phyloP scores from a whole-genome alignment of 106 monocot species.

The Dactylorhiza incarnata region DNA sequence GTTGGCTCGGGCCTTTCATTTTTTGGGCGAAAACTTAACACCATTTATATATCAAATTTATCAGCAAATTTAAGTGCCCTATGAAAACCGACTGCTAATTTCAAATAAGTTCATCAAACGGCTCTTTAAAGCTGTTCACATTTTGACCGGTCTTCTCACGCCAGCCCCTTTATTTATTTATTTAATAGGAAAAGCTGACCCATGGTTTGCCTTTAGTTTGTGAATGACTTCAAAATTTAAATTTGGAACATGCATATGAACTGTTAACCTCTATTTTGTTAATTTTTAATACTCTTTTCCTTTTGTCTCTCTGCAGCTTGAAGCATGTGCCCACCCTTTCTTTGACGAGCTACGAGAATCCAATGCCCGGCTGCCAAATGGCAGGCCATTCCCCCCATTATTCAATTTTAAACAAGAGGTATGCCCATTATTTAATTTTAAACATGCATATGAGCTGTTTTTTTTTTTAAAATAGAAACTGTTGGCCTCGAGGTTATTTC shows the following conservation, averaged over 20 bases:
- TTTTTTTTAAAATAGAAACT: neutral
- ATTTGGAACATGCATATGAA: neutral
- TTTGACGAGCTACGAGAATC: constrained; percentile 77
- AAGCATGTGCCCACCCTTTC: constrained; percentile 82
- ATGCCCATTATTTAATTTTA: neutral
- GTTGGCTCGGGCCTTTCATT: too few relatives aligned
- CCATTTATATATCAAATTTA: too few relatives aligned
- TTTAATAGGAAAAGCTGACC: neutral
- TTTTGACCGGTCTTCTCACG: too few relatives aligned
- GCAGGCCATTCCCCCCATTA: constrained; percentile 64
- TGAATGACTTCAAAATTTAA: neutral
- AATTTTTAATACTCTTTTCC: neutral
- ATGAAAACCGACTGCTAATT: too few relatives aligned
- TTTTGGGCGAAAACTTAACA: too few relatives aligned
- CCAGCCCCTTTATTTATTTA: too few relatives aligned
- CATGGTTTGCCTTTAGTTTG: neutral
- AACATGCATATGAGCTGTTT: neutral
- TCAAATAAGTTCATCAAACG: neutral
- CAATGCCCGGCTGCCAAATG: constrained; percentile 68
- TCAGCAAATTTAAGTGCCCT: too few relatives aligned
- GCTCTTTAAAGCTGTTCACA: neutral
- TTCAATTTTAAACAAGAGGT: constrained; percentile 87
- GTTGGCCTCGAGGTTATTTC: neutral
- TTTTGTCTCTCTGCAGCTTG: constrained; percentile 30
- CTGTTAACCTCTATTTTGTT: neutral